phyloP scores from a whole-genome alignment of 768 basidiomycete species.

The Tephrocybe sp. region DNA sequence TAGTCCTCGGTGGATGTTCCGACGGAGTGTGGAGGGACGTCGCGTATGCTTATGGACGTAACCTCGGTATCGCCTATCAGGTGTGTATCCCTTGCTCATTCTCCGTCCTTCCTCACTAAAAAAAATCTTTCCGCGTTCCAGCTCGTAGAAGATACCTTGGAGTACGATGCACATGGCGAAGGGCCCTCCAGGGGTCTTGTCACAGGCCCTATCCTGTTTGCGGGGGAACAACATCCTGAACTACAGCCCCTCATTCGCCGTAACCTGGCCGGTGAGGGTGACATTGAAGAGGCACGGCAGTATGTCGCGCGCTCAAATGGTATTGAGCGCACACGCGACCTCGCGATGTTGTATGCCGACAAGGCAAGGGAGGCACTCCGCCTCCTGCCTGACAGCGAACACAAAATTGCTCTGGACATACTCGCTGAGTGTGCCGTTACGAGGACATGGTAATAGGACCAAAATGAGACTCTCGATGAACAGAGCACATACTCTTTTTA shows the following conservation, averaged over 20 bases:
- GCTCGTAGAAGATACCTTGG: slow-evolving; percentile 84
- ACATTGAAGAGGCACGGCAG: slow-evolving; percentile 64
- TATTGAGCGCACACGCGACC: slow-evolving; percentile 70
- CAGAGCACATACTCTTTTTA: neutral
- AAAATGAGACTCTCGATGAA: neutral
- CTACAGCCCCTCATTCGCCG: slow-evolving; percentile 76
- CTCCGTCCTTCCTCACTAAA: slow-evolving; percentile 2
- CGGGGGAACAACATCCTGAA: slow-evolving; percentile 79
- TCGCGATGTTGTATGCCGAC: slow-evolving; percentile 73
- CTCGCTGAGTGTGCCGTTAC: slow-evolving; percentile 68
- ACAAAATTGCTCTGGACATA: slow-evolving; percentile 69
- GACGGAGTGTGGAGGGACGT: slow-evolving; percentile 81
- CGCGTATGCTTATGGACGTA: slow-evolving; percentile 88
- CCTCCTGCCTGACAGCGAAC: slow-evolving; percentile 77
- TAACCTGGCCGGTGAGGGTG: slow-evolving; percentile 73
- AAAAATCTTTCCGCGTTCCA: slow-evolving; percentile 27
- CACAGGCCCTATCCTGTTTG: slow-evolving; percentile 82
- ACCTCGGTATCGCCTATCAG: slow-evolving; percentile 79
- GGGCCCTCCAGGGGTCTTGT: slow-evolving; percentile 39
- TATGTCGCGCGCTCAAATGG: slow-evolving; percentile 70
- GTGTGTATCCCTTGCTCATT: neutral
- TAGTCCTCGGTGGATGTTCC: slow-evolving; percentile 79
- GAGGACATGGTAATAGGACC: slow-evolving; percentile 42
- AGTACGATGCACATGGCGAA: slow-evolving; percentile 51
- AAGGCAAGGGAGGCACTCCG: slow-evolving; percentile 70